Conservation (phyloP, 2,329 filamentous ascomycete genomes). For the Colletotrichum noveboracense region DNA sequence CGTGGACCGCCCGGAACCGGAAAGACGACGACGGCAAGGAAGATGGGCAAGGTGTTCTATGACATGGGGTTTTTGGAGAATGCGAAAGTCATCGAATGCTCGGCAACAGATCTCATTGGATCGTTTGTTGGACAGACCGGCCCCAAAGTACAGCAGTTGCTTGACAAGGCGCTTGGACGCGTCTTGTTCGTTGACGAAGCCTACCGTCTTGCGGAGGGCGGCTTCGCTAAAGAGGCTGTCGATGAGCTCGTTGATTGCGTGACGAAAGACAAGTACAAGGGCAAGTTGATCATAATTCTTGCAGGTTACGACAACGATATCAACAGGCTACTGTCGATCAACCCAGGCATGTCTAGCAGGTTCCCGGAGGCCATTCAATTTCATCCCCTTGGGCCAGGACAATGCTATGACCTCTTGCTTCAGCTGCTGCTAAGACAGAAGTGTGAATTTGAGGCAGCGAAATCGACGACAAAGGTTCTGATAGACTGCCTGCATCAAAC, state of each 20-base stretch:
- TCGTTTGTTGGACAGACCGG: conserved; percentile 74
- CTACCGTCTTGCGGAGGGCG: conserved; percentile 64
- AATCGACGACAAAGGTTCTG: not conserved
- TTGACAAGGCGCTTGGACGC: conserved; percentile 68
- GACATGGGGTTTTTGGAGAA: conserved; percentile 72
- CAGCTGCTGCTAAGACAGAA: not conserved
- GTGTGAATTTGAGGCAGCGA: not conserved
- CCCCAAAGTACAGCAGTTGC: conserved; percentile 64
- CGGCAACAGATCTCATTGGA: conserved; percentile 71
- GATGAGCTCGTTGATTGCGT: conserved; percentile 58
- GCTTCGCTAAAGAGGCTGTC: conserved; percentile 62
- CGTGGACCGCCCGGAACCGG: conserved; percentile 71
- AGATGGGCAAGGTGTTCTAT: conserved; percentile 73
- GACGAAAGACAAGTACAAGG: conserved; percentile 60
- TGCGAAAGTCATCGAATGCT: conserved; percentile 67
- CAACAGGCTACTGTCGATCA: conserved; percentile 64
- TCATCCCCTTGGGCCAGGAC: conserved; percentile 40
- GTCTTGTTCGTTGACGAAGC: conserved; percentile 78
- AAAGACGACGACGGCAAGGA: conserved; percentile 75
- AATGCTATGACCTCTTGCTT: conserved; percentile 45
- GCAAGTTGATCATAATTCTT: conserved; percentile 69
- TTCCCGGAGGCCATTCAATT: conserved; percentile 70
- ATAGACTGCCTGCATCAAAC: not conserved
- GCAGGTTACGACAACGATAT: conserved; percentile 74
- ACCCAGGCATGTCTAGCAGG: conserved; percentile 67